A percentile compares a stretch with the other conserved stretches of the same genome.
phyloP scores from a whole-genome alignment of 306 rosid genomes.

The Sechiopsis laciniata region DNA sequence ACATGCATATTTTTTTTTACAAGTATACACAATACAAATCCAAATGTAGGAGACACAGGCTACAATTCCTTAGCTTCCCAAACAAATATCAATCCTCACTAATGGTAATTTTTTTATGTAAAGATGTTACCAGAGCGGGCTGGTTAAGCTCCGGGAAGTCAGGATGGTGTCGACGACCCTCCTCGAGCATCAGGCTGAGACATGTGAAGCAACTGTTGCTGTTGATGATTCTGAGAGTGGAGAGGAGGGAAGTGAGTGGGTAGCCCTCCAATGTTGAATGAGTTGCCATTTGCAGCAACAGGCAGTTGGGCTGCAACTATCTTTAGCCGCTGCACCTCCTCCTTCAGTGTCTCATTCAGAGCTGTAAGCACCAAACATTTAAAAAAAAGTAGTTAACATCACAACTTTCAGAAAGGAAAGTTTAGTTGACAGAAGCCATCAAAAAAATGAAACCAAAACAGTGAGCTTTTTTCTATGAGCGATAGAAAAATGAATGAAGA shows the following conservation, averaged over 20 bases:
- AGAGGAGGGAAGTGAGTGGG: constrained; percentile 52
- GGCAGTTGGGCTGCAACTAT: constrained; percentile 43
- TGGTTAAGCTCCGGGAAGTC: constrained; percentile 54
- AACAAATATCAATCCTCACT: constrained; percentile 10
- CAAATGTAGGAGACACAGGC: background rate
- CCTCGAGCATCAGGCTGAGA: constrained; percentile 42
- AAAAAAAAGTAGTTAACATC: constrained; percentile 5
- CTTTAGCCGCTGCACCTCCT: constrained; percentile 88
- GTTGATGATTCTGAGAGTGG: constrained; percentile 53
- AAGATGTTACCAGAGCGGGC: constrained; percentile 26
- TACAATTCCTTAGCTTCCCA: background rate
- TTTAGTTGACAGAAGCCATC: background rate
- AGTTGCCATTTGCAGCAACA: constrained; percentile 43
- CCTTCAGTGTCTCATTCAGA: constrained; percentile 68
- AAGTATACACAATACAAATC: background rate
- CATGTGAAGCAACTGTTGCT: constrained; percentile 42
- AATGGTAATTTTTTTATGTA: background rate
- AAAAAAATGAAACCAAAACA: background rate
- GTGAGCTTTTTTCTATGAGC: background rate
- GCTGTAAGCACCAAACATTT: constrained; percentile 38
- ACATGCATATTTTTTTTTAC: background rate
- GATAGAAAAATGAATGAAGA: background rate
- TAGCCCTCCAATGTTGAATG: constrained; percentile 43
- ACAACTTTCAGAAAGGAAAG: background rate
- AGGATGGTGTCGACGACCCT: constrained; percentile 41